Evolutionary conservation across 2,329 filamentous ascomycete species (phyloP), one percentile per base, ranked within the genome.

Genomic region (Verticillium isaacii): DNA sequence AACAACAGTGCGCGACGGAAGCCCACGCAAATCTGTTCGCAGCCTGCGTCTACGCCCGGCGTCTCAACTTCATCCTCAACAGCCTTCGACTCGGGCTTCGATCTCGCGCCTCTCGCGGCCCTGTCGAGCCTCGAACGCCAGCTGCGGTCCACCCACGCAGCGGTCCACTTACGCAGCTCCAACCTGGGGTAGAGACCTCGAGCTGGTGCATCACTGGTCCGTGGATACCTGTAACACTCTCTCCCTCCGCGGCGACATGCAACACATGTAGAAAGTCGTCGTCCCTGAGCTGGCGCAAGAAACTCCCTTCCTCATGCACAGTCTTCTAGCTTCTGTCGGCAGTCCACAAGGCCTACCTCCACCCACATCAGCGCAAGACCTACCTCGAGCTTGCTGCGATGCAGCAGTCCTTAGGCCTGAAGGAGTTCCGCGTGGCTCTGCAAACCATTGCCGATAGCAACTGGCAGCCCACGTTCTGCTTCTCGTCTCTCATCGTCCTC

Each of bases 401-500:
- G 36, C 68, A 73, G 23, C 70, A 72, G 54, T 71, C 68, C 2
- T 59, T 72, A 1, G 71, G 71, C 1, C 68, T 71, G 2, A 69
- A 72, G 19, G 67, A 68, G 1, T 73, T 72, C 41, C 69, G 70
- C 6, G 57, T 60, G 1, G 59, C 63, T 5, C 62, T 73, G 9
- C 63, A 66, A 15, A 54, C 62, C 6, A 62, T 70, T 8, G 32
- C 64, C 32, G 25, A 64, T 6, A 57, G 62, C 3, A 68, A 66
- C 54, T 70, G 68, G 66, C 61, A 63, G 41, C 72, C 76, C n/a
- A 69, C 76, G 36, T 75, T 78, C 45, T 75, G 72, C 66, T 78
- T 81, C 58, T 76, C 78, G 60, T 76, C 77, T 15, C 73, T 73
- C 4, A 73, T 72, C 59, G 71, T 77, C 3, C 12, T 72, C 8